Evolutionary conservation across 192 early-diverging fungal species (phyloP).

Genomic region (Gigaspora rosea): DNA sequence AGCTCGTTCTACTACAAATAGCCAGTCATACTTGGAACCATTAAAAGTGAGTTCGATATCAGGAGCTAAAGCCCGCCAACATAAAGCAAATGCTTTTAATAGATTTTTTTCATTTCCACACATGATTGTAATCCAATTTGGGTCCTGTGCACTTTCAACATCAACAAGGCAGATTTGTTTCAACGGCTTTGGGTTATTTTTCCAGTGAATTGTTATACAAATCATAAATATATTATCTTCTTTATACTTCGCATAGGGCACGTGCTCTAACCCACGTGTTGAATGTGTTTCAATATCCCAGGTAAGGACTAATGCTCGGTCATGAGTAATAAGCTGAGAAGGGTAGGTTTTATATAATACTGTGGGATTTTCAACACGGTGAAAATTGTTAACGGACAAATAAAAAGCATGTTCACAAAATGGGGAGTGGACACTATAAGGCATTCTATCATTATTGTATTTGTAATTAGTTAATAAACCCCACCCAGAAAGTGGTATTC

Average conservation of each 20-base stretch:
- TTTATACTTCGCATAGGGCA: not conserved
- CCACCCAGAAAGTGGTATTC: too few species aligned
- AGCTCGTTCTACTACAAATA: not conserved
- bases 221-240: constrained; percentile 11
- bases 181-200: not conserved
- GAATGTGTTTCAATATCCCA: constrained; percentile 6
- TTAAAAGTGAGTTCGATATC: not conserved
- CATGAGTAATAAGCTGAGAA: not conserved
- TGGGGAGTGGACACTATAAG: too few species aligned
- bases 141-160: not conserved
- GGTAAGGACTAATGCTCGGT: not conserved
- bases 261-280: not conserved
- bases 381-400: too few species aligned
- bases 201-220: constrained; percentile 10
- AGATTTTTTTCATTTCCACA: not conserved
- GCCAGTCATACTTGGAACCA: not conserved
- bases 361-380: not conserved
- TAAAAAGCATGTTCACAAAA: too few species aligned
- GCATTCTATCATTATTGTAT: too few species aligned
- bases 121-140: not conserved
- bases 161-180: not conserved
- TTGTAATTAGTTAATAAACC: too few species aligned
- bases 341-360: not conserved
- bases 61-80: not conserved
- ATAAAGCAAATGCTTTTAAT: constrained; percentile 11